A percentile compares a stretch with the other conserved stretches of the same genome.
phyloP scores from a whole-genome alignment of 2,329 filamentous ascomycete species.

The Diaporthe ampelina region DNA sequence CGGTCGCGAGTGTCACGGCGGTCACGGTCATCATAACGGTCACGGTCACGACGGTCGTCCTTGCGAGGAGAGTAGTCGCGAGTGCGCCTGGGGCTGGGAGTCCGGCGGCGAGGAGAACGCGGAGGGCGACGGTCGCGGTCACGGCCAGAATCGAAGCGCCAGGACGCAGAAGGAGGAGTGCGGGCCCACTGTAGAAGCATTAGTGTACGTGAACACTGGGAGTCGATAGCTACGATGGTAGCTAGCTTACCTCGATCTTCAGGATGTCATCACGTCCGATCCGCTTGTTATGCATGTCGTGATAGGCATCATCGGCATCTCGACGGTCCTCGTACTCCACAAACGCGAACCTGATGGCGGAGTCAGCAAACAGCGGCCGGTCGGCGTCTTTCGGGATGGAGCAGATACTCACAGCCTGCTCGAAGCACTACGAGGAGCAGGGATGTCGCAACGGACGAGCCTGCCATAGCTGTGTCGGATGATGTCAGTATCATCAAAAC shows the following conservation, averaged over 20 bases:
- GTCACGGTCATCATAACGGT: slow-evolving; percentile 83
- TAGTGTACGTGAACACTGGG: slow-evolving; percentile 33
- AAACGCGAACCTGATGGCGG: slow-evolving; percentile 82
- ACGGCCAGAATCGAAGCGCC: slow-evolving; percentile 95
- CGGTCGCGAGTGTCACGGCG: slow-evolving; percentile 80
- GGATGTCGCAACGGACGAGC: slow-evolving; percentile 98
- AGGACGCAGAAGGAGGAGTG: slow-evolving; percentile 96
- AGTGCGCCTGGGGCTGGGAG: slow-evolving; percentile 80
- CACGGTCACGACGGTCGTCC: slow-evolving; percentile 86
- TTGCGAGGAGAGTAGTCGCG: slow-evolving; percentile 90
- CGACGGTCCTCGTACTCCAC: slow-evolving; percentile 99
- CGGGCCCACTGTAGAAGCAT: slow-evolving; percentile 85
- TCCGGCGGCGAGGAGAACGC: slow-evolving; percentile 75
- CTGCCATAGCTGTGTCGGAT: slow-evolving; percentile 83
- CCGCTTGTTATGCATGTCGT: slow-evolving; percentile 99
- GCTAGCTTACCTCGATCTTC: slow-evolving; percentile 88
- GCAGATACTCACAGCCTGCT: slow-evolving; percentile 87
- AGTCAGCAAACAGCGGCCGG: slow-evolving; percentile 34
- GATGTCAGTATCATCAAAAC: slow-evolving; percentile 64
- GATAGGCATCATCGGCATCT: slow-evolving; percentile 98
- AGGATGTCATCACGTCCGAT: slow-evolving; percentile 94
- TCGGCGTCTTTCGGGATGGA: slow-evolving; percentile 9
- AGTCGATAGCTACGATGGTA: slow-evolving; percentile 33
- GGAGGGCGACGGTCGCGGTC: slow-evolving; percentile 76
- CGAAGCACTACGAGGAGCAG: slow-evolving; percentile 91